These are phyloP conservation scores for Annona cherimola DNA, from an alignment of 164 flowering plant species.

Conservation along the genomic window DNA sequence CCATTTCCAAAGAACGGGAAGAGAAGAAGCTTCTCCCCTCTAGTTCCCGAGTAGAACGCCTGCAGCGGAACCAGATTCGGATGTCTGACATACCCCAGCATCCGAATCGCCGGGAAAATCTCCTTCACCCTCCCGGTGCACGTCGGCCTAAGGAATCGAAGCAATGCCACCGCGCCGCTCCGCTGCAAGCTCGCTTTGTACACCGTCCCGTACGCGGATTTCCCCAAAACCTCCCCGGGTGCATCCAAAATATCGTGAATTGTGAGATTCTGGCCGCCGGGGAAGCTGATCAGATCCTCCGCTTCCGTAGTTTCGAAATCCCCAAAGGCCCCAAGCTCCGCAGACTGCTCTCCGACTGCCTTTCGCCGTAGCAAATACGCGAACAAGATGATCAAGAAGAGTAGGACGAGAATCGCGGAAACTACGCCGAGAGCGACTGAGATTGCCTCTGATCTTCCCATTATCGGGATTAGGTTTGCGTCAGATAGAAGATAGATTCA, in stretches of 20 bases:
- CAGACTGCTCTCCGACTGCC: neutral
- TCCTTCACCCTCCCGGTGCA: constrained; percentile 39
- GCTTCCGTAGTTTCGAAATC: constrained; percentile 13
- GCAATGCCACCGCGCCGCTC: constrained; percentile 42
- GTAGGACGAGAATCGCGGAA: constrained; percentile 11
- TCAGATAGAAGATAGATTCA: too few species aligned
- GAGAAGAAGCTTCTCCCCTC: constrained; percentile 93
- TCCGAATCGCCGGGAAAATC: constrained; percentile 35
- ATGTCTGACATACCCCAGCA: constrained; percentile 64
- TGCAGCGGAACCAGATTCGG: constrained; percentile 77
- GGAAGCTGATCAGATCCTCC: constrained; percentile 57
- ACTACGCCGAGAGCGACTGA: constrained; percentile 26
- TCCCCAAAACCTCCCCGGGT: constrained; percentile 93
- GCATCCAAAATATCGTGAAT: constrained; percentile 79
- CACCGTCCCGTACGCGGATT: constrained; percentile 80
- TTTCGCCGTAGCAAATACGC: constrained; percentile 20
- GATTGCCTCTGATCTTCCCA: constrained; percentile 6
- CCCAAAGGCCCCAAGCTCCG: constrained; percentile 22
- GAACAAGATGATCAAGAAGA: constrained; percentile 15
- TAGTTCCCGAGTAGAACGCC: constrained; percentile 73
- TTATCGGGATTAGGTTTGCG: too few species aligned
- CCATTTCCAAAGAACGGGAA: constrained; percentile 63
- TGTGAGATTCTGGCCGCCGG: constrained; percentile 51
- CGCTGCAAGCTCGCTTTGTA: constrained; percentile 62
- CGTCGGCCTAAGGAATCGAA: constrained; percentile 79